Evolutionary conservation across 768 basidiomycete genomes (phyloP), one percentile per base, ranked within the genome.

Genomic region (Leccinum variicolor): DNA sequence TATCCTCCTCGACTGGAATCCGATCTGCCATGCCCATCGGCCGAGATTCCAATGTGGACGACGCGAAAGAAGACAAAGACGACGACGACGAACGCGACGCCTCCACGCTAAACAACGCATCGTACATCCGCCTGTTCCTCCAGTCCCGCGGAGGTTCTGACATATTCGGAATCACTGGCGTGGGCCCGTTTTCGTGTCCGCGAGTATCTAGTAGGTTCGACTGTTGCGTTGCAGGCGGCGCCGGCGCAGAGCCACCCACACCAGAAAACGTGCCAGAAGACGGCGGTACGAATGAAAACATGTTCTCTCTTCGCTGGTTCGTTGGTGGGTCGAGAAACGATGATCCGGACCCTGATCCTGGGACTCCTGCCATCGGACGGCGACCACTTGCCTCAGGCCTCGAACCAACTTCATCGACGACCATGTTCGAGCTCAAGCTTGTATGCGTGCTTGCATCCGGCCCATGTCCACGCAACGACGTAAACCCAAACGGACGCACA

Each of bases 1-100:
- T 34, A 6, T 67, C 66, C 31, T 69, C 67, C 0, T 68, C 60
- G 8, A 66, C 47, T 0, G 65, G 67, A 47, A 69, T 39, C 19
- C 68, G 67, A 15, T 49, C 58, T 52, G 55, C 28, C 19, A 69
- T 34, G 10, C 64, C 54, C 52, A 54, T 49, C 2, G 66, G 66
- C 7, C 56, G 60, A 9, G 60, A 17, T 17, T 23, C 51, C 25
- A 63, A 15, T 2, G 29, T 29, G 13, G 66, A 54, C 9, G 39
- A n/a, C 47, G 49, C 36, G 1, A 64, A 66, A 1, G 57, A 53
- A 3, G 56, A 55, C 0, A 59, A 60, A n/a, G 66, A 64, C n/a
- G 62, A 57, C 3, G 64, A 59, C 53, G 64, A 59, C 53, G 66
- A 66, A 13, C 56, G 67, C 6, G 66, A 59, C 29, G 52, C 13